Evolutionary conservation across 1,284 basidiomycete genomes (phyloP).

Genomic region (Papiliotrema laurentii): DNA sequence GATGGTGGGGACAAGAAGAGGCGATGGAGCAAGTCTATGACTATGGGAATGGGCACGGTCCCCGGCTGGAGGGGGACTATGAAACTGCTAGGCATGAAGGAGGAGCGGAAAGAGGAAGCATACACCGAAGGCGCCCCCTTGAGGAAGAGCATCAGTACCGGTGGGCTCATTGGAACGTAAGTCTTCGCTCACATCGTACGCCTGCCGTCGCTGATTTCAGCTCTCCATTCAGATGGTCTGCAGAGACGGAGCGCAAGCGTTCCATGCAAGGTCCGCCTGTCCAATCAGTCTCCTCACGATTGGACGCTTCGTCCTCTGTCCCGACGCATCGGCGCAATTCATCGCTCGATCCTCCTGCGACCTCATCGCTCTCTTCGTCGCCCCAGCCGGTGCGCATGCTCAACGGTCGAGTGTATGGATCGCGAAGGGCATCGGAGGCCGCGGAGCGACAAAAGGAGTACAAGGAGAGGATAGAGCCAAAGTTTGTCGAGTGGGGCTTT

Average conservation of each 20-base stretch:
- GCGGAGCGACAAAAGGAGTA: conserved; percentile 23
- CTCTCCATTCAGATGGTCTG: conserved; percentile 37
- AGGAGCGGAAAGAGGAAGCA: conserved; percentile 14
- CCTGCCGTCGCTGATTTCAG: conserved; percentile 17
- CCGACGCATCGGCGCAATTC: conserved; percentile 34
- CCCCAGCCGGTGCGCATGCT: conserved; percentile 39
- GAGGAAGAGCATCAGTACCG: conserved; percentile 42
- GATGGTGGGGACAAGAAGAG: conserved; percentile 20
- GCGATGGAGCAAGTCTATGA: conserved; percentile 32
- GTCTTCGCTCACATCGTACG: conserved; percentile 6
- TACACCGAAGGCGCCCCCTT: conserved; percentile 33
- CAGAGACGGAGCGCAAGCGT: conserved; percentile 27
- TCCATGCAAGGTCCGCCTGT: conserved; percentile 26
- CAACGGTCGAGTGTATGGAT: conserved; percentile 47
- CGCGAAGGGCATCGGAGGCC: conserved; percentile 36
- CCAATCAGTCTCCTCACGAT: conserved; percentile 1
- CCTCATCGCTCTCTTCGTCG: conserved; percentile 11
- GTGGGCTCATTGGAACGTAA: conserved; percentile 40
- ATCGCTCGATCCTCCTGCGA: conserved; percentile 16
- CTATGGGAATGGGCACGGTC: conserved; percentile 20
- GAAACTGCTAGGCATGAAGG: conserved; percentile 28
- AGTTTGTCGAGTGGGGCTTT: conserved; percentile 46
- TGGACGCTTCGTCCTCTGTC: neutral
- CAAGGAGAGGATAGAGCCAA: conserved; percentile 35
- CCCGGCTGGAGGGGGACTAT: conserved; percentile 39